phyloP scores from a whole-genome alignment of 768 basidiomycete species.

The Kwoniella sp. region DNA sequence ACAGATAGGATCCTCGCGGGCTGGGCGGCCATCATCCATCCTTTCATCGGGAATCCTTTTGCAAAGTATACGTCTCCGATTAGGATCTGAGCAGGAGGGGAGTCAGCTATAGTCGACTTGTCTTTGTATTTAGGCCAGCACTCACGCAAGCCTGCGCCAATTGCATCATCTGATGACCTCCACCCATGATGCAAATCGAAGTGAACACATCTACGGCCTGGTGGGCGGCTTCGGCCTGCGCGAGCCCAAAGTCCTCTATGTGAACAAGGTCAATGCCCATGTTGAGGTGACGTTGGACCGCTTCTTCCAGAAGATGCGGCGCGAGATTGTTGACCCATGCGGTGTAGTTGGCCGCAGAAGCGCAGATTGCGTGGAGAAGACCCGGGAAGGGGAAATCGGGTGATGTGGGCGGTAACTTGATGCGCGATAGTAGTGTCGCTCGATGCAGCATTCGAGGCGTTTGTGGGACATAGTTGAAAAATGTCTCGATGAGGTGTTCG shows the following conservation, averaged over 20 bases:
- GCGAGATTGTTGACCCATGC: slow-evolving; percentile 59
- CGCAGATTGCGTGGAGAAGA: slow-evolving; percentile 84
- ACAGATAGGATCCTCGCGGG: slow-evolving; percentile 34
- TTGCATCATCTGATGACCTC: slow-evolving; percentile 35
- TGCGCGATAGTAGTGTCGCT: slow-evolving; percentile 66
- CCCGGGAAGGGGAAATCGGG: slow-evolving; percentile 71
- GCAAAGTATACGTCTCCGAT: slow-evolving; percentile 42
- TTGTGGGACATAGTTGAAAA: slow-evolving; percentile 76
- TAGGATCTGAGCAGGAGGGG: slow-evolving; percentile 30
- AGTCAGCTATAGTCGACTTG: too few species aligned
- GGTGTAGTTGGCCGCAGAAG: slow-evolving; percentile 73
- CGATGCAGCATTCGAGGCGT: slow-evolving; percentile 71
- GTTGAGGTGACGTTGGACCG: slow-evolving; percentile 19
- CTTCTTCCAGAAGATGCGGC: slow-evolving; percentile 33
- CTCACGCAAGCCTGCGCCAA: slow-evolving; percentile 40
- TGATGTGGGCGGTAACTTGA: slow-evolving; percentile 68
- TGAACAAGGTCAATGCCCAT: slow-evolving; percentile 30
- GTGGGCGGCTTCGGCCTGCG: slow-evolving; percentile 31
- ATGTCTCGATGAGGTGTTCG: slow-evolving; percentile 66
- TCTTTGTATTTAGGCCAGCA: background rate
- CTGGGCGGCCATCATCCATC: slow-evolving; percentile 41
- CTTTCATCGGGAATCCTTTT: slow-evolving; percentile 43
- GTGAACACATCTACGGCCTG: slow-evolving; percentile 25
- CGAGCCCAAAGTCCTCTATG: slow-evolving; percentile 44
- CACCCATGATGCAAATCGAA: slow-evolving; percentile 32